Evolutionary conservation across 2,329 filamentous ascomycete species (phyloP), one percentile per base, ranked within the genome.

Genomic region (Fusarium albidum): DNA sequence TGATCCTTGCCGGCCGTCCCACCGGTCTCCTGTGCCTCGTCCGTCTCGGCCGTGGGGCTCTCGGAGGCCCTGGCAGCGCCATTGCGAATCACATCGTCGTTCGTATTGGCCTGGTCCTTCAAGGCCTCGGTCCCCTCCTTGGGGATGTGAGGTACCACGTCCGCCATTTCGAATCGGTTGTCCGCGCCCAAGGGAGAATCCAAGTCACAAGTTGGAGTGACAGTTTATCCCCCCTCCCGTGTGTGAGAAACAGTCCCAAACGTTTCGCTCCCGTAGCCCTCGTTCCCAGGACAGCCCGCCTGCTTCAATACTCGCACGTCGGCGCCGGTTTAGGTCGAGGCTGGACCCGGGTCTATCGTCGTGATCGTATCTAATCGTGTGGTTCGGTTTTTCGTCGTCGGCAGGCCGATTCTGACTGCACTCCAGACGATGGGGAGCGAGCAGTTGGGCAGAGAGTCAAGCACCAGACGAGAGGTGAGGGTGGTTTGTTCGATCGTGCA

Each of bases 161-260:
- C 34, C 7, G 62, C 58, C 58, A 61, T 61, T 43, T 51, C 35
- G 27, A 27, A 21, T 21, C 11, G 17, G 32, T 35, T 6, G 9
- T 17, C 15, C 28, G 40, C 41, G n/a, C n/a, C n/a, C n/a, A 27
- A n/a, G 14, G 21, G 13, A 31, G 31, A 18, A 28, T 32, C 11
- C 21, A 12, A 29, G 27, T 44, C n/a, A 25, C 13, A 26, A 27
- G 27, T 51, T 55, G 13, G 14, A 10, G 10, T 25, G n/a, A 32
- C 13, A 29, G 43, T 12, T 5, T 32, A 48, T 31, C 21, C 48
- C 17, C 37, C 25, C 14, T 14, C n/a, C n/a, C n/a, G n/a, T n/a
- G 14, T 40, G 18, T 7, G 27, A 32, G 26, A 14, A 14, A 26
- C 26, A 42, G 14, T 31, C 26, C 17, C 13, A 37, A 17, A 29